Evolutionary conservation across 305 asterid genomes (phyloP).

Genomic region (Galium porrigens): DNA sequence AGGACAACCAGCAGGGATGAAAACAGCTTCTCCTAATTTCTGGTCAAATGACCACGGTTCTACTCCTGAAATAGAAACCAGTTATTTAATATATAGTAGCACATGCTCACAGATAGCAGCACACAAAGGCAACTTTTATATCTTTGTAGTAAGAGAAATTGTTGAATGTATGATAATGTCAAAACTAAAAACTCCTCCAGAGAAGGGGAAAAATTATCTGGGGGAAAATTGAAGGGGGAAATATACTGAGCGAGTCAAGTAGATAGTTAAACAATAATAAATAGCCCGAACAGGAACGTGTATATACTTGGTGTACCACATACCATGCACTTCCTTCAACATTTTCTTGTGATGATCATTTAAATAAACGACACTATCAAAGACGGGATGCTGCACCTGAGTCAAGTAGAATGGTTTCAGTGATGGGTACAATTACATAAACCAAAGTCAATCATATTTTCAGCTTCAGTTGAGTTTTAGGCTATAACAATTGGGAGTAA

Average conservation of each 20-base stretch:
- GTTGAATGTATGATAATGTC: not conserved
- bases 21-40: constrained; percentile 71
- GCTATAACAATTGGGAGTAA: constrained; percentile 21
- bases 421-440: constrained; percentile 9
- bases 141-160: not conserved
- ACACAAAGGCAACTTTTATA: not conserved
- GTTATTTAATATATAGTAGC: not conserved
- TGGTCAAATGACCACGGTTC: constrained; percentile 95
- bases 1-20: constrained; percentile 89
- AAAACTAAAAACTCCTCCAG: not conserved
- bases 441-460: not conserved
- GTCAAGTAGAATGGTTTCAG: constrained; percentile 20
- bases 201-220: not conserved
- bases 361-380: constrained; percentile 54
- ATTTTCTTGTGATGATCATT: constrained; percentile 51
- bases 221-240: not conserved
- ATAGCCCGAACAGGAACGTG: not conserved
- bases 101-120: not conserved
- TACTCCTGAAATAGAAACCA: constrained; percentile 37
- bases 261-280: not conserved
- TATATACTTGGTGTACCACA: constrained; percentile 19
- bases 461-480: not conserved
- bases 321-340: constrained; percentile 81
- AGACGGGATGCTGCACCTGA: constrained; percentile 61
- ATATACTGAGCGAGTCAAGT: not conserved